phyloP scores from a whole-genome alignment of 495 filamentous ascomycete genomes.

The Xylaria venustula region DNA sequence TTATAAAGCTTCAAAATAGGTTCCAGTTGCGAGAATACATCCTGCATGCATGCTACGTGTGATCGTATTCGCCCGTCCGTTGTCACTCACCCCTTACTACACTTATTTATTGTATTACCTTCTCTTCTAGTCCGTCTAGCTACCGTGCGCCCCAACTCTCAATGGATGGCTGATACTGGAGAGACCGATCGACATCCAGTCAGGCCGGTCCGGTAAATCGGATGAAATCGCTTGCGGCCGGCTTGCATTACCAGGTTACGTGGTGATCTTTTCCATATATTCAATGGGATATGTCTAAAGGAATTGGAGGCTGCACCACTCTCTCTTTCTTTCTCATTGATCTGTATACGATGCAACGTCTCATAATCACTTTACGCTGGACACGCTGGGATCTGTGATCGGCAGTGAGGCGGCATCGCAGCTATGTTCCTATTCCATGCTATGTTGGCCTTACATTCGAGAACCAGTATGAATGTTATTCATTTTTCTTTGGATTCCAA shows the following conservation, averaged over 20 bases:
- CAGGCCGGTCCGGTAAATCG: background rate
- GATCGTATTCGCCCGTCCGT: background rate
- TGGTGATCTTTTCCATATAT: slow-evolving; percentile 4
- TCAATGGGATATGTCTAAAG: background rate
- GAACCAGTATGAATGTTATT: too few relatives aligned
- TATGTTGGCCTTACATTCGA: too few relatives aligned
- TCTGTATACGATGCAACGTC: background rate
- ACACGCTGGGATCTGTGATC: background rate
- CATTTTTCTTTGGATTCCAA: too few relatives aligned
- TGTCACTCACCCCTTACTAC: background rate
- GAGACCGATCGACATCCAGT: background rate
- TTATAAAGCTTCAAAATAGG: background rate
- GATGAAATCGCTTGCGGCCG: slow-evolving; percentile 3
- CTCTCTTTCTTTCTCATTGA: too few relatives aligned
- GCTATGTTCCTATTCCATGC: background rate
- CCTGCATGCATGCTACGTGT: slow-evolving; percentile 14
- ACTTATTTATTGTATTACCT: background rate
- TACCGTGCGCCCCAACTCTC: background rate
- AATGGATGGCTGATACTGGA: background rate
- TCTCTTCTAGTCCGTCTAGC: background rate
- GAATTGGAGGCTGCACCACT: background rate
- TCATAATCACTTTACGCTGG: background rate
- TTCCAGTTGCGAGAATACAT: background rate
- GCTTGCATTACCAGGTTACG: background rate
- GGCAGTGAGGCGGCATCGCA: background rate